Base-by-base conservation (phyloP, 2,329 filamentous ascomycete species). In the Ascochyta koolunga region DNA sequence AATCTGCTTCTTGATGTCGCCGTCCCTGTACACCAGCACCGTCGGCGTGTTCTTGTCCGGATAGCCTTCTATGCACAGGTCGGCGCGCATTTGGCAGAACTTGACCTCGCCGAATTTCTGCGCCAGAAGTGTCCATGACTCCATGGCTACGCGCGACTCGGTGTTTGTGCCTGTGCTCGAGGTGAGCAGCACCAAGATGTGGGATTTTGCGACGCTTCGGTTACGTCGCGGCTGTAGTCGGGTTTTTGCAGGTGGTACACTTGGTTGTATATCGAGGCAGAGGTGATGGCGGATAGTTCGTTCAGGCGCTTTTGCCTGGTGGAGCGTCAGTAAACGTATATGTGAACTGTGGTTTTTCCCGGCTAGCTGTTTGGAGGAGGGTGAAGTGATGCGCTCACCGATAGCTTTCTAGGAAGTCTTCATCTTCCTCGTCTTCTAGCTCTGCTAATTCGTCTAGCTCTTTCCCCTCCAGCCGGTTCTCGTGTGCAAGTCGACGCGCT, bases 221-320 rank as follows among this genome's bases (percentile, higher is more conserved):
- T 99, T 18, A 99, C 92, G 66, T 96, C 93, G 56, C 86, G 86
- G 56, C 87, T 85, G 75, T 97, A 99, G 63, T 99, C 95, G 5
- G 93, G 91, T 76, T 99, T 99, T 61, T 96, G 90, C 37, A 99
- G 79, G 2, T 91, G 93, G 74, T 96, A 98, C 36, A 99, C 95
- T 68, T 88, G 88, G 73, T 95, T 95, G 77, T 96, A 91, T 21
- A 93, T 78, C 6, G 90, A 88, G 58, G 91, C 89, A 66, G 89
- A 86, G 56, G 88, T 86, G 44, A 98, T 81, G 1, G 80, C 85
- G 48, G 85, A 86, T 39, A 99, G 79, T 77, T 99, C 95, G 40
- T 86, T 85, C 76, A 98, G 85, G 54, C 95, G 90, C 73, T 96
- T 93, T 72, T 93, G 86, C 9, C 82, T 84, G 56, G 18, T 47